These are phyloP conservation scores for Ceratocystis huliohia DNA, from an alignment of 2,329 filamentous ascomycete genomes.

Conservation along the genomic window DNA sequence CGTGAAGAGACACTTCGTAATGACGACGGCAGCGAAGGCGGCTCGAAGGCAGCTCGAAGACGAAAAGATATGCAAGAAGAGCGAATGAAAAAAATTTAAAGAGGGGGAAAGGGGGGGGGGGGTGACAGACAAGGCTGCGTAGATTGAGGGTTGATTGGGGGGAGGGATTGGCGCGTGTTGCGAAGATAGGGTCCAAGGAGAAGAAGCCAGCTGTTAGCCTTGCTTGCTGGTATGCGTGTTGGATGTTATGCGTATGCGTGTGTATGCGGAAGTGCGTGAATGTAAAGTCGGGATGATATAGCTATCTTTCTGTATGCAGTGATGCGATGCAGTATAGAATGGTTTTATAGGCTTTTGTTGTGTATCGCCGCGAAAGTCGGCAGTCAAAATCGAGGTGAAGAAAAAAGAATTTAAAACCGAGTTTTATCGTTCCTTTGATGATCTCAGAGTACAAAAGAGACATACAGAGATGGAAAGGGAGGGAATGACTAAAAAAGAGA, in stretches of 20 bases:
- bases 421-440: no score
- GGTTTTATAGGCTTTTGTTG: not conserved
- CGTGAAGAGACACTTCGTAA: constrained; percentile 9
- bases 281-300: no score
- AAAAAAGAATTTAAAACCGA: not conserved
- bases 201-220: not conserved
- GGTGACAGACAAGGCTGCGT: not conserved
- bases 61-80: not conserved
- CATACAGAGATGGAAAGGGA: not conserved
- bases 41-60: not conserved
- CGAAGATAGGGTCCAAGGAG: constrained; percentile 3
- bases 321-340: no score
- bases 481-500: not conserved
- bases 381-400: not conserved
- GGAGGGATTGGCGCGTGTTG: not conserved
- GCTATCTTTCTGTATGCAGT: no score
- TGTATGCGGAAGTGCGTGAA: no score
- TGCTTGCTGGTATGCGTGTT: no score
- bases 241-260: no score
- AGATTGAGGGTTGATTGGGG: not conserved
- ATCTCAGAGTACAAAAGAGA: no score
- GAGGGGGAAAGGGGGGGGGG: not conserved
- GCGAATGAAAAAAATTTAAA: constrained; percentile 9
- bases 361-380: not conserved
- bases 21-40: constrained; percentile 3